Conservation (phyloP, 768 basidiomycete species). For the Trametes coccinea region DNA sequence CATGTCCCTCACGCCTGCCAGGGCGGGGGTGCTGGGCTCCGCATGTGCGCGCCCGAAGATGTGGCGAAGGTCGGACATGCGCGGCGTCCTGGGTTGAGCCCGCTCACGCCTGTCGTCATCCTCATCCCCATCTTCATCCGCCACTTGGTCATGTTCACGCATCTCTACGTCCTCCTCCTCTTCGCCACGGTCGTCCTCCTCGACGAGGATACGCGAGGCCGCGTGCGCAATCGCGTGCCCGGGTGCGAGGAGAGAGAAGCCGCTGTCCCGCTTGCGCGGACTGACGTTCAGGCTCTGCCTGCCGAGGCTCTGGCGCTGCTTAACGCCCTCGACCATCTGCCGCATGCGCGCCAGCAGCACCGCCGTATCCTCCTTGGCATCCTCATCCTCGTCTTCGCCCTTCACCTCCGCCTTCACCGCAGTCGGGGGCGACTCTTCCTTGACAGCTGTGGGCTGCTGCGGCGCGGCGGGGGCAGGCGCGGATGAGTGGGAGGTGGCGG, state of each 20-base stretch:
- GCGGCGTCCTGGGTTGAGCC: conserved; percentile 30
- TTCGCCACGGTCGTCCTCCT: conserved; percentile 24
- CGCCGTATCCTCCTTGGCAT: conserved; percentile 35
- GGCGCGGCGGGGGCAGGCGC: not conserved
- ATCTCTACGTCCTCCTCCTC: conserved; percentile 12
- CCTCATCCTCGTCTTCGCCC: conserved; percentile 28
- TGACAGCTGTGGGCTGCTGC: not conserved
- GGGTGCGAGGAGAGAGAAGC: conserved; percentile 25
- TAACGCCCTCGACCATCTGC: conserved; percentile 39
- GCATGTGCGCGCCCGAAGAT: conserved; percentile 28
- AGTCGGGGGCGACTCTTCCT: not conserved
- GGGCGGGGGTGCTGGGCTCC: conserved; percentile 26
- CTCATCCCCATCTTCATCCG: not conserved
- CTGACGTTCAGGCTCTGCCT: conserved; percentile 20
- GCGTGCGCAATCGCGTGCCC: conserved; percentile 37
- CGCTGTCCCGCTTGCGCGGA: conserved; percentile 26
- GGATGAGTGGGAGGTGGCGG: not conserved
- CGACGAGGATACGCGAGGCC: conserved; percentile 9
- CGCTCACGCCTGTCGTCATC: not conserved
- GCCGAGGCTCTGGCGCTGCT: conserved; percentile 35
- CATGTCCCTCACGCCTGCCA: conserved; percentile 35
- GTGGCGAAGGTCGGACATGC: conserved; percentile 34
- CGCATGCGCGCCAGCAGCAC: conserved; percentile 39
- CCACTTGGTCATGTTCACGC: not conserved
- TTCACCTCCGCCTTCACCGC: conserved; percentile 4